A percentile compares a stretch with the other conserved stretches of the same genome.
Conservation (phyloP, 2,329 filamentous ascomycete genomes). For the Hypoxylon sp. region DNA sequence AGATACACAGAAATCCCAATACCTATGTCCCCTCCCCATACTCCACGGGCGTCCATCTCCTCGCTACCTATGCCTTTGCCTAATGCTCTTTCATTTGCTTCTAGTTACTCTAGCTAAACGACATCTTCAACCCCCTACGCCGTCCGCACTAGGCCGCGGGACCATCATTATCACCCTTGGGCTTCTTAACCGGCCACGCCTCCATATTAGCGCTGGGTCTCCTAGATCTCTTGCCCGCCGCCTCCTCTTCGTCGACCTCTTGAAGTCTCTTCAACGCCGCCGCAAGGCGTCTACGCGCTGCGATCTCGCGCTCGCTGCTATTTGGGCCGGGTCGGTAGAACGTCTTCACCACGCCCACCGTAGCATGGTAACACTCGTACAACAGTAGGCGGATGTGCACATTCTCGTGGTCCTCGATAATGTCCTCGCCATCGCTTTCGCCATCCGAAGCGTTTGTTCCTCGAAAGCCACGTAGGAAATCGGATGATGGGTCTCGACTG, state of each 20-base stretch:
- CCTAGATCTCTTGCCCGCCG: conserved; percentile 50
- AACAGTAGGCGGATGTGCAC: conserved; percentile 63
- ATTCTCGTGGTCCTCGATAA: conserved; percentile 60
- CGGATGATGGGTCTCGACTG: conserved; percentile 57
- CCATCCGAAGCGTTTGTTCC: conserved; percentile 1
- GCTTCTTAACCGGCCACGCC: conserved; percentile 60
- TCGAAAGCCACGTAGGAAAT: conserved; percentile 63
- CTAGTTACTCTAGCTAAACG: neutral
- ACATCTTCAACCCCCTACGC: neutral
- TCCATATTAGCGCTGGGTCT: conserved; percentile 57
- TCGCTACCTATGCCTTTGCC: neutral
- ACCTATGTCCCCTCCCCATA: neutral
- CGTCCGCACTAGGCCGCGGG: neutral
- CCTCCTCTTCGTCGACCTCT: conserved; percentile 53
- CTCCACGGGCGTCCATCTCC: neutral
- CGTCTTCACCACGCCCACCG: conserved; percentile 64
- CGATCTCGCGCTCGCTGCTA: conserved; percentile 64
- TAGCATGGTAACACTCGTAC: conserved; percentile 70
- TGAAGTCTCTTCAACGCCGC: conserved; percentile 61
- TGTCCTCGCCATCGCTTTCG: conserved; percentile 37
- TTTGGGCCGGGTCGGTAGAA: conserved; percentile 65
- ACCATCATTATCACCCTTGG: conserved; percentile 48
- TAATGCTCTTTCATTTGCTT: neutral
- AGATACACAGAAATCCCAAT: conserved; percentile 17
- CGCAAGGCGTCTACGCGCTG: conserved; percentile 64